Conservation (phyloP, 495 filamentous ascomycete species). For the Neohortaea acidophila region DNA sequence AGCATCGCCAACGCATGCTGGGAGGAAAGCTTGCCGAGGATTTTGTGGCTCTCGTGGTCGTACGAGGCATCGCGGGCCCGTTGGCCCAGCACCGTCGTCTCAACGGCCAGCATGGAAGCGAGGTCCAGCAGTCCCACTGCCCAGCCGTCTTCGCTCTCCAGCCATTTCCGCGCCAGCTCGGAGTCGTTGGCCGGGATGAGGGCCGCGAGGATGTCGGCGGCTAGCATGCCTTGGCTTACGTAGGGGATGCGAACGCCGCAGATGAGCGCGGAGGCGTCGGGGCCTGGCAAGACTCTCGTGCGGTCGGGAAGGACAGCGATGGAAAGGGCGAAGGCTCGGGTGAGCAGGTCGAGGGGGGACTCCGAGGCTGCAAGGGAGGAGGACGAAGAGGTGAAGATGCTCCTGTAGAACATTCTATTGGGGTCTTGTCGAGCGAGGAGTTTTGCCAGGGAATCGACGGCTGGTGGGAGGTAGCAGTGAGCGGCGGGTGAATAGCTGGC, state of each 20-base stretch:
- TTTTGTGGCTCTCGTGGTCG: conserved; percentile 12
- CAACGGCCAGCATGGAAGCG: conserved; percentile 46
- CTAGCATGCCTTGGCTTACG: conserved; percentile 79
- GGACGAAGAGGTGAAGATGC: conserved; percentile 62
- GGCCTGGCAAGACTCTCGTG: conserved; percentile 12
- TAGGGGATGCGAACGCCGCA: conserved; percentile 71
- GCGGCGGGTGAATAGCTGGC: conserved; percentile 60
- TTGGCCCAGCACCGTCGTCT: conserved; percentile 16
- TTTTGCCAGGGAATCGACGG: conserved; percentile 81
- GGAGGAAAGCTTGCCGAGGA: conserved; percentile 24
- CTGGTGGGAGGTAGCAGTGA: conserved; percentile 78
- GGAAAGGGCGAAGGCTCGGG: conserved; percentile 73
- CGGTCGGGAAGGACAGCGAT: conserved; percentile 69
- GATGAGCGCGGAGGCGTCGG: conserved; percentile 33
- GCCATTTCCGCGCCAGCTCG: conserved; percentile 59
- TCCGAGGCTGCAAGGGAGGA: conserved; percentile 14
- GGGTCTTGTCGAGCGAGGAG: conserved; percentile 86
- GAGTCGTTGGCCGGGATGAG: conserved; percentile 40
- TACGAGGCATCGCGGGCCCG: conserved; percentile 17
- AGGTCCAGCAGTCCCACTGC: conserved; percentile 61
- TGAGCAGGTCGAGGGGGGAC: conserved; percentile 62
- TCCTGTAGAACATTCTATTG: conserved; percentile 65
- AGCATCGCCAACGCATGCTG: conserved; percentile 40
- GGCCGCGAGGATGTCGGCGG: conserved; percentile 72
- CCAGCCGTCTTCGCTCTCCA: conserved; percentile 73